Percentiles rank a stretch among this genome's conserved stretches.
Evolutionary conservation across 1,139 yeast species (phyloP).

Genomic region (Yamadazyma dendronema): DNA sequence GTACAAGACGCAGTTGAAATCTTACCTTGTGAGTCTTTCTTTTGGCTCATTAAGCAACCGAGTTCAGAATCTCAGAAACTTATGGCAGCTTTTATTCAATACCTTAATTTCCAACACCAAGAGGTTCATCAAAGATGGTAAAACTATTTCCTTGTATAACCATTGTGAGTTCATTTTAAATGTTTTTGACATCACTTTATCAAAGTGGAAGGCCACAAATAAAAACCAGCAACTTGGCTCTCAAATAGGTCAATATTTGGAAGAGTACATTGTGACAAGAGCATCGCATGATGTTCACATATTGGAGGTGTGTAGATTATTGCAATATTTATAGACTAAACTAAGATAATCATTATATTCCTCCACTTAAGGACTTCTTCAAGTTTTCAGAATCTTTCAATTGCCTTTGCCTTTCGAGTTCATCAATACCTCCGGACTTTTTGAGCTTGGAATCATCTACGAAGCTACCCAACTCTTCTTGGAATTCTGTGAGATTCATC

Average conservation of each 20-base stretch:
- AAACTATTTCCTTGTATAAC: slow-evolving; percentile 1
- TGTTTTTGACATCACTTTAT: slow-evolving; percentile 4
- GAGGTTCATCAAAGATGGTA: slow-evolving; percentile 1
- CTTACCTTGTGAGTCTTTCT: slow-evolving; percentile 12
- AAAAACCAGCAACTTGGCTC: not conserved
- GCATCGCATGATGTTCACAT: not conserved
- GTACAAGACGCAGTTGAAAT: slow-evolving; percentile 16
- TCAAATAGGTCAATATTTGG: not conserved
- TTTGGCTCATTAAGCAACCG: slow-evolving; percentile 9
- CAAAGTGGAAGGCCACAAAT: slow-evolving; percentile 5
- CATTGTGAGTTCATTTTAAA: slow-evolving; percentile 6
- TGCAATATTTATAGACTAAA: slow-evolving; percentile 4
- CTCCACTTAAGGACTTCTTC: slow-evolving; percentile 29
- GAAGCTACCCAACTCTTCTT: slow-evolving; percentile 84
- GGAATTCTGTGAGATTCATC: slow-evolving; percentile 62
- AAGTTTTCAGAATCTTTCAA: slow-evolving; percentile 68
- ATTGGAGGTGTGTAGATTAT: slow-evolving; percentile 1
- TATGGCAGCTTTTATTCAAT: slow-evolving; percentile 12
- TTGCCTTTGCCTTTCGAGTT: slow-evolving; percentile 68
- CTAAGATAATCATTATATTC: not conserved
- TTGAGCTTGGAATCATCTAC: slow-evolving; percentile 75
- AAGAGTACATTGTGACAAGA: not conserved
- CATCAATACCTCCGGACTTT: slow-evolving; percentile 86
- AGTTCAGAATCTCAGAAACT: slow-evolving; percentile 12
- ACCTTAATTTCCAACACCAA: slow-evolving; percentile 6